Evolutionary conservation across 495 filamentous ascomycete genomes (phyloP), one percentile per base, ranked within the genome.

Genomic region (Trichoderma gamsii): DNA sequence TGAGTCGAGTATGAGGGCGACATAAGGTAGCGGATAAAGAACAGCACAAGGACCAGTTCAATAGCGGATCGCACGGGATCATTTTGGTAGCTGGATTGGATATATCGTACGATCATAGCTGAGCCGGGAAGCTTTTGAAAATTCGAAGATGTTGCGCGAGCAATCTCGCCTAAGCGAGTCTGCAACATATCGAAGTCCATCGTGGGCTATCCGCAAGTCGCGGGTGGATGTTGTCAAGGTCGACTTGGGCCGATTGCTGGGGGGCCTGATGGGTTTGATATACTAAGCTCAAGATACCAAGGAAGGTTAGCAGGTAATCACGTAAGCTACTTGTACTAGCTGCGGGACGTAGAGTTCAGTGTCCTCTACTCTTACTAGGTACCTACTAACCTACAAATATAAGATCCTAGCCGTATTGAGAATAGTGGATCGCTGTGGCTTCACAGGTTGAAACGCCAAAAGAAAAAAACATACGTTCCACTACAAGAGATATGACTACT

Each of bases 11-110:
- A 99, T 52, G 88, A 90, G 2, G 96, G 93, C 46, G 92, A 88
- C 52, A 98, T 83, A 23, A 99, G 82, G 74, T 99, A 99, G 61
- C 93, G 86, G 25, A 99, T 87, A 65, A 93, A 94, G 79, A 99
- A 99, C 64, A 99, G 85, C 70, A 99, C 92, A 64, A 99, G 86
- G 67, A 98, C 88, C 46, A 99, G 81, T 77, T 99, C 95, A 71
- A 99, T 91, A 1, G 93, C 92, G 29, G 90, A 95, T 25, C 95
- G 89, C 67, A 98, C 85, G 15, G 95, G 95, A 68, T 99, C 95
- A 77, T 99, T 90, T 79, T 98, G 95, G 79, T 99, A 98, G 74
- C 92, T 97, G 44, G 91, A 95, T 76, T 90, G 91, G 71, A 99
- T 89, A 74, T 99, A 99, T 68, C 95, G 90, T 66, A 97, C 86